Base-by-base conservation (phyloP, 2,329 filamentous ascomycete genomes). In the Phoma herbarum region DNA sequence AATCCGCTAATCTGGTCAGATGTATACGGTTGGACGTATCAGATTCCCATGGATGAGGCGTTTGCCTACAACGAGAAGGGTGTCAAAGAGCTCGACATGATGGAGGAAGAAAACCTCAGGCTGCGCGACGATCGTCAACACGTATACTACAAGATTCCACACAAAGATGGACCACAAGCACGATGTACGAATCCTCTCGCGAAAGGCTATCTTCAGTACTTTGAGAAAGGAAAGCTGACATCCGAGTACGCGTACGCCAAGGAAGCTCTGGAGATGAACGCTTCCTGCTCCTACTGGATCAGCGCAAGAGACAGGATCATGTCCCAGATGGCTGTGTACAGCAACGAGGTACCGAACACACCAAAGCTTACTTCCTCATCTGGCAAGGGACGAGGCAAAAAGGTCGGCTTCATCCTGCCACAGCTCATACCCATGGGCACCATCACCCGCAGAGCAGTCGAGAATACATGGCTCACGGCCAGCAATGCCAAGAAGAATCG, bases 351-450 rank as follows among this genome's bases (percentile, higher is more conserved):
- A 9, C 51, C 56, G 2, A 58, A 63, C 56, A 59, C 62, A 50
- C 59, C 62, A 16, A 67, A 71, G 35, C 59, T 73, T 1, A 28
- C 23, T 5, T 72, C 72, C 1, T 64, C 73, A 1, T 71, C 69
- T 20, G 52, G 60, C 25, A 54, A 52, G 31, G 57, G 69, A 39
- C 33, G 63, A 68, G 58, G 65, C 37, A 61, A 66, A 42, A 54
- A 68, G 68, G 70, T 85, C n/a, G 95, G 95, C 1, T 97, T 92
- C 70, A 99, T 99, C 61, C 78, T 99, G 20, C 95, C 95, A 0
- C 95, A 99, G 71, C 83, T 99, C 59, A 97, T 99, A 54, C 95
- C 95, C 0, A 99, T 99, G 95, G 95, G 95, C 16, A 99, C 96
- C 7, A 92, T 99, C 63, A 99, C 95, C 2, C 86, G 95, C 50